Evolutionary conservation across 257 asterid genomes (phyloP).

Genomic region (Scutellaria galericulata): DNA sequence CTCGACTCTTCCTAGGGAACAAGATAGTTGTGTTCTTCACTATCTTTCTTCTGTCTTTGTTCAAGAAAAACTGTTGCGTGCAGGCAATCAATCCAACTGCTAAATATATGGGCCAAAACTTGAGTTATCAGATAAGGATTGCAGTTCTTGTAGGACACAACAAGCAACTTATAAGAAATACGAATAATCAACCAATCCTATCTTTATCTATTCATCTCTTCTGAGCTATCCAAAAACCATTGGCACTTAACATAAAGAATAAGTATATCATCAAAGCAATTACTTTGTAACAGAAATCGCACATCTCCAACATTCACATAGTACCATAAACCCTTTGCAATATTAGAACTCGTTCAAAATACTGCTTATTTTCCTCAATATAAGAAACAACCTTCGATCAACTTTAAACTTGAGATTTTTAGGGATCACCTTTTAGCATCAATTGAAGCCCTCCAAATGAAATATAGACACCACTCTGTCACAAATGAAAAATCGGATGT

Average conservation of each 20-base stretch:
- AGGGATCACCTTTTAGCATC: constrained; percentile 65
- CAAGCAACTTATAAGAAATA: background rate
- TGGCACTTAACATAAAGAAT: too few species aligned
- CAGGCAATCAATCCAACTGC: constrained; percentile 3
- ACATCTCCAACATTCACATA: background rate
- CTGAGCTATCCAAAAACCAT: too few species aligned
- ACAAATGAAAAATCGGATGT: constrained; percentile 20
- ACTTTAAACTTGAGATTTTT: constrained; percentile 62
- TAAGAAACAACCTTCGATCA: constrained; percentile 74
- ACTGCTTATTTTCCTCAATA: constrained; percentile 62
- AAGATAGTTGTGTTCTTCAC: constrained; percentile 49
- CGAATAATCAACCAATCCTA: background rate
- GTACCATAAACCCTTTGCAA: background rate
- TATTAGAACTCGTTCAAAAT: background rate
- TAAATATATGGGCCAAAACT: background rate
- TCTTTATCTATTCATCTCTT: background rate
- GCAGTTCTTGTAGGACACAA: background rate
- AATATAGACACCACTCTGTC: constrained; percentile 59
- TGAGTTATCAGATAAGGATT: constrained; percentile 3
- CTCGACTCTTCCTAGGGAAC: constrained; percentile 61
- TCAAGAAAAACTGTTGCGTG: constrained; percentile 30
- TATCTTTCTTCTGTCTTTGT: constrained; percentile 36
- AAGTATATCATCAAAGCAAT: too few species aligned
- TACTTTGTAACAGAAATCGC: background rate
- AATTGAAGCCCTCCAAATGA: constrained; percentile 96